phyloP scores from a whole-genome alignment of 1,284 basidiomycete genomes.

The Cryptococcus sp. region DNA sequence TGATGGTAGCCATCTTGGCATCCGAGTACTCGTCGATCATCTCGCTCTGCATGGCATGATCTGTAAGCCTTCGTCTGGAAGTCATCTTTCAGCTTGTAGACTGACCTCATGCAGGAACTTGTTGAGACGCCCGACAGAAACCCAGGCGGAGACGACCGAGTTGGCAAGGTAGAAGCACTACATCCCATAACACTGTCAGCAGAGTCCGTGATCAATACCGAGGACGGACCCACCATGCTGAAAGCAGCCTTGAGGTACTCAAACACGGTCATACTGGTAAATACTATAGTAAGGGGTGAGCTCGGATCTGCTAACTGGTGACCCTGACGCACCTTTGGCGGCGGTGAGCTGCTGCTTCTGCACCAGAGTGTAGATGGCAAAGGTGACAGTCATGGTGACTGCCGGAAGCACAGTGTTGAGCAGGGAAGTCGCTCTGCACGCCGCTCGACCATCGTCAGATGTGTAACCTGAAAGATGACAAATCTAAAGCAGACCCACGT shows the following conservation, averaged over 20 bases:
- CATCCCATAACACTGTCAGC: neutral
- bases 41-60: conserved; percentile 51
- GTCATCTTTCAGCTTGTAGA: neutral
- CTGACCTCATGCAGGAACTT: conserved; percentile 54
- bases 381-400: conserved; percentile 64
- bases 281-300: conserved; percentile 26
- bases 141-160: conserved; percentile 49
- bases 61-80: neutral
- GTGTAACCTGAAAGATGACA: neutral
- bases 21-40: conserved; percentile 55
- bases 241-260: conserved; percentile 45
- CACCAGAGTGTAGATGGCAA: conserved; percentile 58
- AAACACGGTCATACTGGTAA: conserved; percentile 49
- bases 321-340: conserved; percentile 29
- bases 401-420: conserved; percentile 62
- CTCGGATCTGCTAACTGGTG: neutral
- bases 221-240: conserved; percentile 23
- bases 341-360: conserved; percentile 53
- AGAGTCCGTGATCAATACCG: no score
- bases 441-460: neutral
- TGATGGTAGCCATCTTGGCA: conserved; percentile 22
- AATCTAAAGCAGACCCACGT: conserved; percentile 22
- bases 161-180: conserved; percentile 42
- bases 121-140: conserved; percentile 54
- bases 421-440: conserved; percentile 17